A percentile compares a stretch with the other conserved stretches of the same genome.
phyloP scores from a whole-genome alignment of 2,329 filamentous ascomycete species.

The Aureobasidium lini region DNA sequence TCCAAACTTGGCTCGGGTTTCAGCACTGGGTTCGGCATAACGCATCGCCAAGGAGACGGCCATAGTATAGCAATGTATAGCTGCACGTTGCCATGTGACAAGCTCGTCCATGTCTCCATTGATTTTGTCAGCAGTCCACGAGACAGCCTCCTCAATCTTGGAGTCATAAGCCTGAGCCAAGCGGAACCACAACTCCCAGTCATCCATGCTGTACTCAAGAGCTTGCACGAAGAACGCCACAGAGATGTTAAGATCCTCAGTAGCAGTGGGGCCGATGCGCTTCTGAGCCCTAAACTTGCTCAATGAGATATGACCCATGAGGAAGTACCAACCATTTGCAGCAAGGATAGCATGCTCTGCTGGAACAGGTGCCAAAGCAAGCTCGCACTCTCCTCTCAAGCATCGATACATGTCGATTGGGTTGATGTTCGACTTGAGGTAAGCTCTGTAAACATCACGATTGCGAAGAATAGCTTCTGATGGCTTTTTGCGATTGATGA shows the following conservation, averaged over 20 bases:
- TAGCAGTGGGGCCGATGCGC: conserved; percentile 63
- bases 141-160: conserved; percentile 76
- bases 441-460: conserved; percentile 70
- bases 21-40: conserved; percentile 46
- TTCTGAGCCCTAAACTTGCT: conserved; percentile 79
- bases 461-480: conserved; percentile 81
- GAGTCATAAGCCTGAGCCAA: conserved; percentile 82
- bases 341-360: conserved; percentile 64
- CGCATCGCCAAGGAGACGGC: conserved; percentile 56
- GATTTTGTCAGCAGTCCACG: conserved; percentile 86
- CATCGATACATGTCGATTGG: conserved; percentile 72
- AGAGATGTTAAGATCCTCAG: conserved; percentile 75
- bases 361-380: conserved; percentile 55
- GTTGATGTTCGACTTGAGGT: conserved; percentile 75
- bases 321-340: conserved; percentile 82
- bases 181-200: conserved; percentile 88
- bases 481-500: conserved; percentile 68
- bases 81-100: conserved; percentile 65
- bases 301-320: conserved; percentile 80
- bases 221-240: conserved; percentile 74
- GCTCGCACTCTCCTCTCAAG: conserved; percentile 69
- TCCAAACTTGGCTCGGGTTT: conserved; percentile 50
- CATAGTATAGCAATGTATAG: conserved; percentile 73
- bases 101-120: conserved; percentile 74
- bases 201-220: conserved; percentile 70